A percentile compares a stretch with the other conserved stretches of the same genome.
phyloP scores from a whole-genome alignment of 495 filamentous ascomycete species.

The Pseudoneurospora amorphoporcata region DNA sequence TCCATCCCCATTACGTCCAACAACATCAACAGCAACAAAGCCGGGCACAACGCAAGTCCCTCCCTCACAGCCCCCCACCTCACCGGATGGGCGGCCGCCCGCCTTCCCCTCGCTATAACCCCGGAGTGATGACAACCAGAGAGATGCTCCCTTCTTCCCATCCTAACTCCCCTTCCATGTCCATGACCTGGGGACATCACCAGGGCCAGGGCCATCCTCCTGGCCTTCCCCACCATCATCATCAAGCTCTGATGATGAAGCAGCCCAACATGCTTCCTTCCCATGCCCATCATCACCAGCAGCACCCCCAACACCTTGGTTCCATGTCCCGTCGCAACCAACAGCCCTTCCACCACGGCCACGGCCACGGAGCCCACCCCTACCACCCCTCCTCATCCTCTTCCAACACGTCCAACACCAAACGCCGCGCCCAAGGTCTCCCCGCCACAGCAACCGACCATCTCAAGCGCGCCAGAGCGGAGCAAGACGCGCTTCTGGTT shows the following conservation, averaged over 20 bases:
- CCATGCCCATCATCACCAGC: not conserved
- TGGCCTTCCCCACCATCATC: not conserved
- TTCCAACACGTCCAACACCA: not conserved
- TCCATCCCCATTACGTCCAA: not conserved
- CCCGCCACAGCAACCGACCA: not conserved
- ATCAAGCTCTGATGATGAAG: not conserved
- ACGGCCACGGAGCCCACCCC: not conserved
- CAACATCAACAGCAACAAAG: not conserved
- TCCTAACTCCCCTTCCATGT: not conserved
- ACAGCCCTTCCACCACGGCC: not conserved
- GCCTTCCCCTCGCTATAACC: not conserved
- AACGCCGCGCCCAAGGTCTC: not conserved
- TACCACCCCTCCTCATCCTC: not conserved
- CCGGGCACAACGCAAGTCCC: not conserved
- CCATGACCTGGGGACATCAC: not conserved
- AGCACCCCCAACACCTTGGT: not conserved
- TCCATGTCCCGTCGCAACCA: not conserved
- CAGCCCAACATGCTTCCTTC: not conserved
- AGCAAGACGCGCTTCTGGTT: slow-evolving; percentile 56
- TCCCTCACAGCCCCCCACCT: not conserved
- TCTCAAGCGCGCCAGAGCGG: slow-evolving; percentile 1
- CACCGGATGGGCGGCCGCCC: not conserved
- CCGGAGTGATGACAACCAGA: not conserved
- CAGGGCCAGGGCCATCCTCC: not conserved
- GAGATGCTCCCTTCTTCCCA: not conserved